phyloP scores from a whole-genome alignment of 2,329 filamentous ascomycete genomes.

The Fusarium sp. region DNA sequence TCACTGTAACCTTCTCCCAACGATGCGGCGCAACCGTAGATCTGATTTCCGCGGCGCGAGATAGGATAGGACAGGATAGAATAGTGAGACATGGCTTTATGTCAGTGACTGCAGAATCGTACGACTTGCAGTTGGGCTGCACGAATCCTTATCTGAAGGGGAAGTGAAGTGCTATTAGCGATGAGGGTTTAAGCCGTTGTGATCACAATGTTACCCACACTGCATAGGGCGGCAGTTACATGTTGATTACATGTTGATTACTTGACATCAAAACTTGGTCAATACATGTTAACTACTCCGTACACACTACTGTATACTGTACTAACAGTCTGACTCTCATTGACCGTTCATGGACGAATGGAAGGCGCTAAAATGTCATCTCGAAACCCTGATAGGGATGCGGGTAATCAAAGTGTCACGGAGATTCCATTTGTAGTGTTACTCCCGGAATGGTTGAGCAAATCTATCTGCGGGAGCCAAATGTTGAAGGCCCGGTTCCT shows the following conservation, averaged over 20 bases:
- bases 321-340: neutral
- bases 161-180: slow-evolving; percentile 1
- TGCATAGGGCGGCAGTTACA: slow-evolving; percentile 6
- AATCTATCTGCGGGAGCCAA: slow-evolving; percentile 2
- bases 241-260: neutral
- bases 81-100: slow-evolving; percentile 33
- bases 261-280: neutral
- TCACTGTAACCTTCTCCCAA: slow-evolving; percentile 14
- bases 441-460: slow-evolving; percentile 15
- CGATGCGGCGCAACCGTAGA: slow-evolving; percentile 23
- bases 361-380: neutral
- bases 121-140: slow-evolving; percentile 21
- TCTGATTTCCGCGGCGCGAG: slow-evolving; percentile 10
- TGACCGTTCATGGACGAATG: neutral
- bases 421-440: neutral
- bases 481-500: slow-evolving; percentile 12
- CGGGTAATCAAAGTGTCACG: neutral
- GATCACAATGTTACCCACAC: slow-evolving; percentile 22
- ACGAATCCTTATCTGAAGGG: slow-evolving; percentile 11
- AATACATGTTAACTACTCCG: neutral
- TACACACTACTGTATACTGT: too few species aligned
- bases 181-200: slow-evolving; percentile 5
- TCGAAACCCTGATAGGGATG: neutral
- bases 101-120: slow-evolving; percentile 31
- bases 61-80: slow-evolving; percentile 3